Evolutionary conservation across 2,329 filamentous ascomycete genomes (phyloP).

Genomic region (Aspergillus sp.): DNA sequence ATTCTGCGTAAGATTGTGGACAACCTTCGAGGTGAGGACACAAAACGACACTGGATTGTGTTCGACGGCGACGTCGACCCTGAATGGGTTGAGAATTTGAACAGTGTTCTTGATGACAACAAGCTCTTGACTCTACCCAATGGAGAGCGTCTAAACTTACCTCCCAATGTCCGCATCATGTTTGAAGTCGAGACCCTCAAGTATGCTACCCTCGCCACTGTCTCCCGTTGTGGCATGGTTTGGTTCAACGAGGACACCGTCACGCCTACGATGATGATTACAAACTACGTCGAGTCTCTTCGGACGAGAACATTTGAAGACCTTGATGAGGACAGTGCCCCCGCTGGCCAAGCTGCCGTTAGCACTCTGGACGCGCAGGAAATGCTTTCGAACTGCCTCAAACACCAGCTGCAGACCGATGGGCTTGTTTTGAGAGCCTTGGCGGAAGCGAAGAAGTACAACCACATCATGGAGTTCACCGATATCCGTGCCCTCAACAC

Average conservation of each 20-base stretch:
- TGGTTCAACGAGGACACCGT: conserved; percentile 99
- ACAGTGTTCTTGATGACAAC: conserved; percentile 98
- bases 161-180: conserved; percentile 95
- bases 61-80: conserved; percentile 99
- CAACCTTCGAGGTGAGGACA: conserved; percentile 92
- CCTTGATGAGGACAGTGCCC: conserved; percentile 81
- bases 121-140: conserved; percentile 95
- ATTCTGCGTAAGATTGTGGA: conserved; percentile 98
- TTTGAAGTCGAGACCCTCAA: conserved; percentile 98
- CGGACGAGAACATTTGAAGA: conserved; percentile 84
- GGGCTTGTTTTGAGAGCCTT: conserved; percentile 73
- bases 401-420: conserved; percentile 66
- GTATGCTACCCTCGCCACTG: conserved; percentile 95
- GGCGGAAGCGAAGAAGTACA: conserved; percentile 65
- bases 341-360: conserved; percentile 64
- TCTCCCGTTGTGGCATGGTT: conserved; percentile 99
- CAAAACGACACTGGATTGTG: conserved; percentile 97
- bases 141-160: conserved; percentile 91
- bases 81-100: conserved; percentile 99
- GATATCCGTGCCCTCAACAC: conserved; percentile 83
- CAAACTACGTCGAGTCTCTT: conserved; percentile 79
- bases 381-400: conserved; percentile 70
- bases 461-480: conserved; percentile 98
- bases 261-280: conserved; percentile 82
- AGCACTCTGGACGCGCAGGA: conserved; percentile 72